Base-by-base conservation (phyloP, 2,329 filamentous ascomycete genomes). In the Teratosphaeria destructans region DNA sequence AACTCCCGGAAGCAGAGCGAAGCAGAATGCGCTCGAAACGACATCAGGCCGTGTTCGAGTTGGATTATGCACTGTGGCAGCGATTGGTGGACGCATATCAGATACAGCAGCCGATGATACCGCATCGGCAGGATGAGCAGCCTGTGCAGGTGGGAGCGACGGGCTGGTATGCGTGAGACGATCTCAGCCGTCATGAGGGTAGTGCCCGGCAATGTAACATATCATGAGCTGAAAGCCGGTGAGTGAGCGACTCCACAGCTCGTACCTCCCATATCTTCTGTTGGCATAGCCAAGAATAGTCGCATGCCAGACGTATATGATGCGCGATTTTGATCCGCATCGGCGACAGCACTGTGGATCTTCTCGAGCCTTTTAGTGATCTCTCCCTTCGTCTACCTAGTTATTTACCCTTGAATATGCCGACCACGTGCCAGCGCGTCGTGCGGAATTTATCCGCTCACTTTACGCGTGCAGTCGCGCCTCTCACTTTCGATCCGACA, bases 41-140 rank as follows among this genome's bases (percentile, higher is more conserved):
- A 54, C 87, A 94, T 63, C 94, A 99, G 74, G 89, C 92, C 12
- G 87, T 99, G 26, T 84, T 97, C 71, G 87, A 88, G 12, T 83
- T 99, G 62, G 91, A 97, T 66, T 94, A 91, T 78, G 80, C 83
- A 1, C 89, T 83, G 0, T 99, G 93, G 93, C 78, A 84, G 65
- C 82, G 89, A 23, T 79, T 96, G 53, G 86, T 95, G 55, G 74
- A 88, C 10, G 84, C 83, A 0, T 95, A 92, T 68, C 78, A 87
- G 29, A 90, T 97, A 64, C 81, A 77, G n/a, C 80, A 90, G 64
- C 80, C 89, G 1, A 86, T 96, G 74, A 97, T 99, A 63, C 82
- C 86, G n/a, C 88, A 96, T 72, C 83, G 94, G 16, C 61, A 66
- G 7, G 77, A 82, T 62, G 85, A 90, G 63, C 77, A 37, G 43